Evolutionary conservation across 257 asterid species (phyloP), one percentile per base, ranked within the genome.

Genomic region (Nicotiana tomentosiformis): DNA sequence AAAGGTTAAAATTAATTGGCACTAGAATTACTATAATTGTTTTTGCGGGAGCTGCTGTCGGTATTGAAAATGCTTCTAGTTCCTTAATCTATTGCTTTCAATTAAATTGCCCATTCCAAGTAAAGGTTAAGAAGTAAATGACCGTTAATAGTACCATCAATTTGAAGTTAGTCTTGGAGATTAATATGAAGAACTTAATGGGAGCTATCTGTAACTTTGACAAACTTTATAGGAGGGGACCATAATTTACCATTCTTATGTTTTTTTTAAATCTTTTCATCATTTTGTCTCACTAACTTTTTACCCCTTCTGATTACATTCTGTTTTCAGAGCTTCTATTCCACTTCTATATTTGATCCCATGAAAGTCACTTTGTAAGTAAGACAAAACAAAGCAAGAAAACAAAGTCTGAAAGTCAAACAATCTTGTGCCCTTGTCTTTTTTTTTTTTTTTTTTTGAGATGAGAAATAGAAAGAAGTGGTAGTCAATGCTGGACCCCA

Each of bases 401-500:
- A 74, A 72, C 29, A 76, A 76, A 76, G 8, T 76, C 64, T 26
- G 29, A 76, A 8, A 76, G 80, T 76, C 80, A 76, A 76, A 76
- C 64, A 51, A 76, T 51, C 5, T 76, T 74, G 80, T 23, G 26
- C 61, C 4, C 23, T 46, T 1, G 15, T 46, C 12, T 0, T 30
- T 32, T 66, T 1, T 15, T 32, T 64, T 4, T 26, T 56, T 32
- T 32, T 20, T 88, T 81, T 82, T 76, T 33, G 76, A 77, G 81
- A 29, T 66, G 68, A 60, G 51, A 78, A 16, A 78, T 35, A 8
- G 82, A 61, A 37, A 72, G 84, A 56, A 68, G 66, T 68, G 26
- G 66, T 87, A 88, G 94, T 93, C 92, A 90, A 88, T 77, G 87
- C 53, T 84, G 90, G 89, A 87, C 85, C 84, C 86, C 85, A 78